phyloP scores from a whole-genome alignment of 1,139 yeast species.

The Scheffersomyces segobiensis region DNA sequence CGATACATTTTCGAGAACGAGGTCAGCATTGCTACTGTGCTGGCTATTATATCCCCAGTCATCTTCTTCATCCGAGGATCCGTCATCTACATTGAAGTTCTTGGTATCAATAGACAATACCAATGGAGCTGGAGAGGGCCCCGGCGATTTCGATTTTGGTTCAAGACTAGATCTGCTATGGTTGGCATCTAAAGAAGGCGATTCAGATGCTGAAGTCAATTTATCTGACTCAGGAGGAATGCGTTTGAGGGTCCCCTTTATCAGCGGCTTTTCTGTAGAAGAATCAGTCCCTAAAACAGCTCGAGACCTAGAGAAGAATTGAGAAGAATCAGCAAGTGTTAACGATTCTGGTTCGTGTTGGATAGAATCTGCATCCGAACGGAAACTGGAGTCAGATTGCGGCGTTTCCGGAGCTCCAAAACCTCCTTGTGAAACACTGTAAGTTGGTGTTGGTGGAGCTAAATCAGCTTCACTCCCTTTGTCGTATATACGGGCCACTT shows the following conservation, averaged over 20 bases:
- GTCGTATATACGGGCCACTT: background rate
- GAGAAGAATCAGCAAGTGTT: constrained; percentile 15
- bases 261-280: background rate
- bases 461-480: constrained; percentile 5
- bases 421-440: constrained; percentile 10
- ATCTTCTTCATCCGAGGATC: constrained; percentile 16
- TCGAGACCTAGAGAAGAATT: background rate
- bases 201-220: background rate
- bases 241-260: background rate
- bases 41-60: constrained; percentile 32
- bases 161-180: background rate
- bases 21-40: constrained; percentile 20
- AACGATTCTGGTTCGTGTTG: constrained; percentile 35
- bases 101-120: constrained; percentile 27
- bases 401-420: constrained; percentile 29
- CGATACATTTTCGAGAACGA: background rate
- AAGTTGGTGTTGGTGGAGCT: constrained; percentile 36
- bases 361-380: constrained; percentile 39
- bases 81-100: constrained; percentile 10
- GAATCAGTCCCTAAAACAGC: background rate
- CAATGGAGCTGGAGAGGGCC: constrained; percentile 14
- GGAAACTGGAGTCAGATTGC: constrained; percentile 32
- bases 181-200: background rate
- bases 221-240: background rate
- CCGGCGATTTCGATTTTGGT: background rate